Conservation (phyloP, 2,329 filamentous ascomycete genomes). For the Chaetothyriales sp. region DNA sequence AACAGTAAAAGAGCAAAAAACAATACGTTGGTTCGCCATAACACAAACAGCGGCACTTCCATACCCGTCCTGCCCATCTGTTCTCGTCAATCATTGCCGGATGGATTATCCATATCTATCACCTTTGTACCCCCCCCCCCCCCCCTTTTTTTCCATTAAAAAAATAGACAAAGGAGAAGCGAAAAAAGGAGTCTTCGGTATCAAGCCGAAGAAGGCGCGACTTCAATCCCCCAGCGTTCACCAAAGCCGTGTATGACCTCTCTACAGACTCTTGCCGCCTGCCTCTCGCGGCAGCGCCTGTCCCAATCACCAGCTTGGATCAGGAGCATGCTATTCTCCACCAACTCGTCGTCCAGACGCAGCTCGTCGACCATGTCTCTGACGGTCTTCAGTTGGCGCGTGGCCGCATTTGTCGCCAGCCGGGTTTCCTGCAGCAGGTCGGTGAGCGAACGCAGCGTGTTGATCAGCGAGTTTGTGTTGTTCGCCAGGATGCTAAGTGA, state of each 20-base stretch:
- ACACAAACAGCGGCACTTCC: neutral
- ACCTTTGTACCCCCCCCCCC: too few species aligned
- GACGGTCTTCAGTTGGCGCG: slow-evolving; percentile 62
- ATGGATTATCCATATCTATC: too few species aligned
- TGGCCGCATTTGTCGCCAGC: slow-evolving; percentile 70
- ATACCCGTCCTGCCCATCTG: neutral
- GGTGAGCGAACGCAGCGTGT: slow-evolving; percentile 70
- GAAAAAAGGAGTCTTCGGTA: neutral
- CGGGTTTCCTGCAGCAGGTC: slow-evolving; percentile 90
- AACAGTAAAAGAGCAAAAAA: too few species aligned
- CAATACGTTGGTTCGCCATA: neutral
- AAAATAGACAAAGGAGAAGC: too few species aligned
- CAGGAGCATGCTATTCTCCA: slow-evolving; percentile 70
- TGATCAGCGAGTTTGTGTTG: slow-evolving; percentile 56
- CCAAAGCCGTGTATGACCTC: slow-evolving; percentile 89
- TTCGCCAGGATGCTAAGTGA: slow-evolving; percentile 55
- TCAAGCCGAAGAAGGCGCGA: too few species aligned
- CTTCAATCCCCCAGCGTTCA: slow-evolving; percentile 16
- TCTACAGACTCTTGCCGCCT: slow-evolving; percentile 68
- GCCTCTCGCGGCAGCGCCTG: slow-evolving; percentile 55
- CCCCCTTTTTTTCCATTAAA: too few species aligned
- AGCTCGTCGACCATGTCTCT: slow-evolving; percentile 78
- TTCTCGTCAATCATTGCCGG: neutral
- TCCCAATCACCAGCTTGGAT: slow-evolving; percentile 73
- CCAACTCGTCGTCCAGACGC: slow-evolving; percentile 63